phyloP scores from a whole-genome alignment of 2,329 filamentous ascomycete genomes.

The Amphichorda felina region DNA sequence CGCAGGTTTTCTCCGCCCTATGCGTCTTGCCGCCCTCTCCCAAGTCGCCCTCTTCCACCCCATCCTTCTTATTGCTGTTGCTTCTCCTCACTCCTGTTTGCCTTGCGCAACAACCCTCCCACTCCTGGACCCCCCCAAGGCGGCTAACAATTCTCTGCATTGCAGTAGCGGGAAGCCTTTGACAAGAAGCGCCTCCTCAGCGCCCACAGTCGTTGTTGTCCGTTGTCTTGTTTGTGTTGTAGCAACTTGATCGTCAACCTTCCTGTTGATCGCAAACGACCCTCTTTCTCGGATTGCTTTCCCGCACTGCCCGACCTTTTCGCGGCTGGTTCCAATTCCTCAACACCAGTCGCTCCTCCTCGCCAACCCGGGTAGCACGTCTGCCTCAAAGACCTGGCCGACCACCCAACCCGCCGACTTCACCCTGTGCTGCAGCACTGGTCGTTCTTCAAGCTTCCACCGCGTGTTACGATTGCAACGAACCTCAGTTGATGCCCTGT shows the following conservation, averaged over 20 bases:
- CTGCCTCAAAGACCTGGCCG: background rate
- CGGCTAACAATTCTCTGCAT: slow-evolving; percentile 17
- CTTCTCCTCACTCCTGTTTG: slow-evolving; percentile 5
- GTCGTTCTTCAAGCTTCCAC: background rate
- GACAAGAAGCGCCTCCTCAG: slow-evolving; percentile 3
- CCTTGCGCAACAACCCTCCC: too few species aligned
- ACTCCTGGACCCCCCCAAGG: slow-evolving; percentile 8
- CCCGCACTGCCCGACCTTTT: too few species aligned
- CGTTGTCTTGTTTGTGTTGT: background rate
- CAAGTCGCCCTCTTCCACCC: slow-evolving; percentile 5
- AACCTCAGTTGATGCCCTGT: background rate
- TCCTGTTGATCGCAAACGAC: too few species aligned
- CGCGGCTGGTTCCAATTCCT: too few species aligned
- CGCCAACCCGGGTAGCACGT: background rate
- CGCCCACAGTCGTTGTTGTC: slow-evolving; percentile 3
- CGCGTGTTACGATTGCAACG: background rate
- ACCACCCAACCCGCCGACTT: too few species aligned
- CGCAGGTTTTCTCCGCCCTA: slow-evolving; percentile 3
- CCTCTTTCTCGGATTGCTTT: too few species aligned
- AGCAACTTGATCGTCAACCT: too few species aligned
- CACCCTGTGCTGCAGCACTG: too few species aligned
- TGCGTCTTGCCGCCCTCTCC: slow-evolving; percentile 5
- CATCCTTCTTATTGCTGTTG: slow-evolving; percentile 16
- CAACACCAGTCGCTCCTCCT: too few species aligned
- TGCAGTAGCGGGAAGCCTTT: slow-evolving; percentile 13